Base-by-base conservation (phyloP, 176 grass and related monocot species). In the Avena eriantha region DNA sequence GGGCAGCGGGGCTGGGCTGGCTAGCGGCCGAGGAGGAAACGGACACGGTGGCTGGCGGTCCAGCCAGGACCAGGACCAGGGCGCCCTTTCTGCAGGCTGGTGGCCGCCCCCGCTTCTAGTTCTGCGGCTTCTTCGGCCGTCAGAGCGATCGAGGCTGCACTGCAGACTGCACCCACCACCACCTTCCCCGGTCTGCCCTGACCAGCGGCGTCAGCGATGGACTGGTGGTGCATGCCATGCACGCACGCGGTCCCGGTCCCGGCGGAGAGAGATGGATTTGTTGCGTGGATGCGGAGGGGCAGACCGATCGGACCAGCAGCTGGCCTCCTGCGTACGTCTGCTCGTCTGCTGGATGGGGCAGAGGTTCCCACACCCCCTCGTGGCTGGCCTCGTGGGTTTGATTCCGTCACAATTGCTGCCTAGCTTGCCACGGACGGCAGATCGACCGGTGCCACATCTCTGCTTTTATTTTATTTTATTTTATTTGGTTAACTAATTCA, bases 141-240 rank as follows among this genome's bases (percentile, higher is more conserved):
- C 56, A 47, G 45, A 47, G 45, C 8, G 45, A 47, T n/a, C n/a
- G n/a, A n/a, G 45, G 29, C 29, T 29, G 29, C 29, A 29, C 29
- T 29, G 29, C 29, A n/a, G n/a, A 29, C 29, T 29, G 29, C 29
- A 29, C 54, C 88, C 53, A 64, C 84, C 84, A 46, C 84, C 88
- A 86, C 88, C 81, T 64, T 70, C 54, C 12, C 8, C 29, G 84
- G 88, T 86, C 83, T 58, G 57, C 6, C 8, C 31, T 5, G 8
- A 39, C 36, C 18, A 47, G 19, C 54, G 47, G 17, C n/a, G 60
- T 56, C 22, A 59, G 39, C 7, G 39, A 41, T 41, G 39, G 39
- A 41, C 39, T 41, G 39, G 39, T 59, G 21, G 53, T 55, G 39
- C 39, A 41, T 1, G 11, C 11, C 45, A 9, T 46, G 45, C 45